Evolutionary conservation across 2,329 filamentous ascomycete species (phyloP), one percentile per base, ranked within the genome.

Genomic region (Hypoxylon sp.): DNA sequence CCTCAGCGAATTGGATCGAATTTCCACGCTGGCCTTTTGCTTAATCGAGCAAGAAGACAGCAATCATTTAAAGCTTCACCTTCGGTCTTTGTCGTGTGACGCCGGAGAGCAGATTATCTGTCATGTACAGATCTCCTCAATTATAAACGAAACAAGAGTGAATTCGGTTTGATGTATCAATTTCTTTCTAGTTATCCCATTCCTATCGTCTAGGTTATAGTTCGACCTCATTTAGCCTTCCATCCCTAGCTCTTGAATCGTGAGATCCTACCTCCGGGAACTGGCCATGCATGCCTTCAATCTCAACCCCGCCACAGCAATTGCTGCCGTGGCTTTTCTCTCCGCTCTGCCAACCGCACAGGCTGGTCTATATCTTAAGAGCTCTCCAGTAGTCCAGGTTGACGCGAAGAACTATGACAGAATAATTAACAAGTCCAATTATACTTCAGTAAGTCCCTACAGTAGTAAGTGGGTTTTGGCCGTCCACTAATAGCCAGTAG

Each of bases 371-470:
- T 99, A 99, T 83, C 83, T 89, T 67, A 97, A 95, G 83, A 92
- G 87, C 79, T 98, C 95, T 1, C 90, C 93, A 11, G 96, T 99
- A 48, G 80, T 98, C 48, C 93, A 97, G 80, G 83, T 98, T 72
- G 90, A 92, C 75, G 87, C 86, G 64, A 92, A 91, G 81, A 92
- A 86, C 76, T 98, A 97, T 81, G 90, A 95, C 78, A 88, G 86
- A 70, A 83, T 97, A 72, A 94, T 99, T 80, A 89, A 92, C 51
- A 90, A 93, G 78, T 97, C 94, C 30, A 98, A 98, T 79, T 86
- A 98, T 81, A 97, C 94, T 46, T 94, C 94, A 58, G 95, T 97
- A 88, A 65, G 69, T 67, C 17, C 8, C 91, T 62, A 44, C 17
- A 5, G 40, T 22, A 22, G 8, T 7, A 22, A 11, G 7, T 44